Conservation (phyloP, 2,329 filamentous ascomycete species). For the Metarhizium anisopliae region DNA sequence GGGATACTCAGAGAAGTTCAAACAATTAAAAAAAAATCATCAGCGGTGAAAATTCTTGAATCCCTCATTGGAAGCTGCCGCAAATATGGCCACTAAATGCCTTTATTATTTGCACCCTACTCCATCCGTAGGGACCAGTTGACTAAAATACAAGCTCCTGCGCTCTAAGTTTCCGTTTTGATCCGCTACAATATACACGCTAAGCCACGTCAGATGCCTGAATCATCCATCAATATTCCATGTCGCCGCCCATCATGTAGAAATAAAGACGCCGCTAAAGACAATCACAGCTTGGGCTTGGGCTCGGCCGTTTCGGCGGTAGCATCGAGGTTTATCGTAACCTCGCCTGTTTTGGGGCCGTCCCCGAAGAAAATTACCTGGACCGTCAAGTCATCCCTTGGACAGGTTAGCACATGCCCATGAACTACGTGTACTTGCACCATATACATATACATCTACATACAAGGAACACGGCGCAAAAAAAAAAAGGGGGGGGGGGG, state of each 20-base stretch:
- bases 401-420: neutral
- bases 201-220: neutral
- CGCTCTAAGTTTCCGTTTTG: neutral
- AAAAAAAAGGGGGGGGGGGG: neutral
- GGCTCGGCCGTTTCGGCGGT: slow-evolving; percentile 44
- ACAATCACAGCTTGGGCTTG: slow-evolving; percentile 29
- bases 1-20: neutral
- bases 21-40: neutral
- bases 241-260: neutral
- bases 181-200: neutral
- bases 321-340: slow-evolving; percentile 79
- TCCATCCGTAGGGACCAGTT: neutral
- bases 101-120: neutral
- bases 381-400: slow-evolving; percentile 86
- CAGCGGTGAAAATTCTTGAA: neutral
- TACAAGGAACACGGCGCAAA: neutral
- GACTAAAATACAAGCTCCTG: neutral
- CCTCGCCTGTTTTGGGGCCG: slow-evolving; percentile 63
- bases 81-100: neutral
- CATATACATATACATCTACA: too few species aligned
- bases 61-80: neutral
- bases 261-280: neutral
- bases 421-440: too few species aligned
- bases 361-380: slow-evolving; percentile 98
- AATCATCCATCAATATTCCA: neutral